Evolutionary conservation across 139 green algal genomes (phyloP).

Genomic region (Diplosphaera chodatii): DNA sequence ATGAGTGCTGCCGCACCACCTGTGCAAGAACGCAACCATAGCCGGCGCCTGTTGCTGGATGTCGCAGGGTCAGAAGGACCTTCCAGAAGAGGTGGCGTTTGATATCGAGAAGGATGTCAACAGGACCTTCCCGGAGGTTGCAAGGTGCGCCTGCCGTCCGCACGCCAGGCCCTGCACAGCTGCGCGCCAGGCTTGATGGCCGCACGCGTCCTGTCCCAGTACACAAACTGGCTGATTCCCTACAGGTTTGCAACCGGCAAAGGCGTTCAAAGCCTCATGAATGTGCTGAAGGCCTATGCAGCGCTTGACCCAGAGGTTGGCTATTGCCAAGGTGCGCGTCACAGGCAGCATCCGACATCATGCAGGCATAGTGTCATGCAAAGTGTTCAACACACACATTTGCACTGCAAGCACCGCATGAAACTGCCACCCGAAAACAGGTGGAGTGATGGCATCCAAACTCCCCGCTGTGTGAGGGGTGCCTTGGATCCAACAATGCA

Average conservation of each 20-base stretch:
- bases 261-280: conserved; percentile 46
- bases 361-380: too few relatives aligned
- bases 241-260: conserved; percentile 27
- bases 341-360: conserved; percentile 76
- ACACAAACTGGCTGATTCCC: conserved; percentile 14
- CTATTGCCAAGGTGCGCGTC: conserved; percentile 40
- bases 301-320: conserved; percentile 55
- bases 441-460: too few relatives aligned
- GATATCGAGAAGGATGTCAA: conserved; percentile 75
- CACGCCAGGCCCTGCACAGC: too few relatives aligned
- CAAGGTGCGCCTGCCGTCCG: conserved; percentile 1
- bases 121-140: conserved; percentile 62
- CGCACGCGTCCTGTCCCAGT: too few relatives aligned
- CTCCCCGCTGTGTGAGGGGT: too few relatives aligned
- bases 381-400: too few relatives aligned
- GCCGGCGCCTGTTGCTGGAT: not conserved
- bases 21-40: not conserved
- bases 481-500: conserved; percentile 28
- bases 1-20: too few relatives aligned
- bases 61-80: not conserved
- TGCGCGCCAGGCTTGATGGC: too few relatives aligned
- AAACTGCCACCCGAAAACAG: too few relatives aligned
- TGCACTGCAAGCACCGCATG: too few relatives aligned
- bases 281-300: conserved; percentile 67
- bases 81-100: conserved; percentile 29